A percentile compares a stretch with the other conserved stretches of the same genome.
phyloP scores from a whole-genome alignment of 495 filamentous ascomycete species.

The Aspergillus incahuasiensis region DNA sequence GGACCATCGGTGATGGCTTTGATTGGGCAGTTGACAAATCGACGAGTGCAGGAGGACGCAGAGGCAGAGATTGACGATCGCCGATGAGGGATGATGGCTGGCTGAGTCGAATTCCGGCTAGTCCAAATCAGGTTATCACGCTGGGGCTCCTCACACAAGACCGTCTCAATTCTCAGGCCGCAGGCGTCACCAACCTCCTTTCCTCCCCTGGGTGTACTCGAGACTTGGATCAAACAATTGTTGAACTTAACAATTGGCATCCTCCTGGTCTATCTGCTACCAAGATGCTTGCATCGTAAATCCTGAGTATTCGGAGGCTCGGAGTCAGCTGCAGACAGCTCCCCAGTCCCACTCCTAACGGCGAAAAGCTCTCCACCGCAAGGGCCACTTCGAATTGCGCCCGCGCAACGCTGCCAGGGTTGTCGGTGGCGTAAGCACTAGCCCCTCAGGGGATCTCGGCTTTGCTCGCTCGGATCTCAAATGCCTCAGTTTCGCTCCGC shows the following conservation, averaged over 20 bases:
- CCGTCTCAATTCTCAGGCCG: too few species aligned
- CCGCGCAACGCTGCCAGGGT: not conserved
- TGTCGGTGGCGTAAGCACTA: not conserved
- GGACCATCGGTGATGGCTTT: not conserved
- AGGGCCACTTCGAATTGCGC: not conserved
- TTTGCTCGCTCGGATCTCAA: constrained; percentile 30
- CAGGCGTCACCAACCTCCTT: not conserved
- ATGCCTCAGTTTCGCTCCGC: constrained; percentile 26
- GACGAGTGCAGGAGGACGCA: not conserved
- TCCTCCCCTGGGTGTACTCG: not conserved
- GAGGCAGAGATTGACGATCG: not conserved
- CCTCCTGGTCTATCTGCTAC: not conserved
- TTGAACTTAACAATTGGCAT: too few species aligned
- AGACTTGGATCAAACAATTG: too few species aligned
- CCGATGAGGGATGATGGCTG: not conserved
- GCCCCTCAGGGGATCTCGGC: constrained; percentile 16
- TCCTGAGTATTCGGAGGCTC: too few species aligned
- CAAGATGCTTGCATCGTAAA: too few species aligned
- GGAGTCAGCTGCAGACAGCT: not conserved
- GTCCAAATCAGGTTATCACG: not conserved
- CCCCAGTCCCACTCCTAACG: not conserved
- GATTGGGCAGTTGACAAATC: not conserved
- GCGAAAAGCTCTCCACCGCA: not conserved
- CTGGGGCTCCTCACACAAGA: too few species aligned
- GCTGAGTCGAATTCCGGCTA: not conserved